These are phyloP conservation scores for Medicago arabica DNA, from an alignment of 306 rosid species.

Conservation along the genomic window DNA sequence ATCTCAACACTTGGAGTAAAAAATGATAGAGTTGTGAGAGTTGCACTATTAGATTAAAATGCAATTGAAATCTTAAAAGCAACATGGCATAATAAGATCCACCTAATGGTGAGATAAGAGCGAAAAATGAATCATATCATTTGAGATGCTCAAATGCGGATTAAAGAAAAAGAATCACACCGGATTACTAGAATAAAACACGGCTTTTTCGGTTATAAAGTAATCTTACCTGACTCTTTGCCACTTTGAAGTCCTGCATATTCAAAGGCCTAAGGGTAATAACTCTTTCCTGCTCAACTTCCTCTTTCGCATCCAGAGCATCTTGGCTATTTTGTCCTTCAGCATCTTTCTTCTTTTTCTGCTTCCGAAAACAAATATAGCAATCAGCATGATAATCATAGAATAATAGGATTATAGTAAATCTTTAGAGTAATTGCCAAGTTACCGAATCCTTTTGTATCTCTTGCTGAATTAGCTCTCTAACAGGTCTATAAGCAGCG, in stretches of 20 bases:
- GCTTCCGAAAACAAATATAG: slow-evolving; percentile 41
- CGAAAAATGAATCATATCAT: background rate
- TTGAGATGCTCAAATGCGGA: background rate
- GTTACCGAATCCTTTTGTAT: slow-evolving; percentile 67
- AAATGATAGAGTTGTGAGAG: background rate
- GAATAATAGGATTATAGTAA: background rate
- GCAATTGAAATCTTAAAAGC: background rate
- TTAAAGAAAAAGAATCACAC: background rate
- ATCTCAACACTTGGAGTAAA: background rate
- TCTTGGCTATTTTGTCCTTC: slow-evolving; percentile 38
- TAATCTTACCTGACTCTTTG: slow-evolving; percentile 68
- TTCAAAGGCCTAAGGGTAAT: slow-evolving; percentile 82
- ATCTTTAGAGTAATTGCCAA: background rate
- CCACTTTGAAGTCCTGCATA: slow-evolving; percentile 76
- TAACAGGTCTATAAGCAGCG: slow-evolving; percentile 92
- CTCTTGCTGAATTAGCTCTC: slow-evolving; percentile 85
- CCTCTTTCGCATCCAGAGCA: slow-evolving; percentile 39
- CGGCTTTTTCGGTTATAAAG: too few relatives aligned
- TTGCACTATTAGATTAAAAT: slow-evolving; percentile 4
- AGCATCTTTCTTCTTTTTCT: slow-evolving; percentile 57
- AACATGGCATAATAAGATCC: background rate
- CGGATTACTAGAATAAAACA: too few relatives aligned
- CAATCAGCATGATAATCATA: slow-evolving; percentile 17
- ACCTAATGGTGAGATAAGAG: background rate
- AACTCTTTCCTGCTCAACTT: slow-evolving; percentile 56